These are phyloP conservation scores for Passalora sequoiae DNA, from an alignment of 2,329 filamentous ascomycete species.

Conservation along the genomic window DNA sequence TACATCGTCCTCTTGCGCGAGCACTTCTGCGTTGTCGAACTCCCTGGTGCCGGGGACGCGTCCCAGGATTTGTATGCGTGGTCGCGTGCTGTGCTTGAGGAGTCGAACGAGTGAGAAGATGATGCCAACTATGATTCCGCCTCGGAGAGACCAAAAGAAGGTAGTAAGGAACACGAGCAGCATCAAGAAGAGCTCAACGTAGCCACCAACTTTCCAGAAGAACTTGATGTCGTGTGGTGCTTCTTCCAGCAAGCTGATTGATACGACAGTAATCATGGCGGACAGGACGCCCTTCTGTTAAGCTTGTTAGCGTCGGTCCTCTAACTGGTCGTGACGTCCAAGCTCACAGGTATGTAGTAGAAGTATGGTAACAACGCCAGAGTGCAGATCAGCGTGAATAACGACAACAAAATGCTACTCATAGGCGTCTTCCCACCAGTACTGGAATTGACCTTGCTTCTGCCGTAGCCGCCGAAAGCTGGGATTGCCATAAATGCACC, in stretches of 20 bases:
- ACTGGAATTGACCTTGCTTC: conserved; percentile 89
- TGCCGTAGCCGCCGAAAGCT: conserved; percentile 90
- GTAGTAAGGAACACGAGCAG: conserved; percentile 82
- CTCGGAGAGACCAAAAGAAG: conserved; percentile 88
- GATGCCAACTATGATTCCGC: conserved; percentile 91
- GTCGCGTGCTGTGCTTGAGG: conserved; percentile 82
- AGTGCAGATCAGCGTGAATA: conserved; percentile 77
- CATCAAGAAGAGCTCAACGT: conserved; percentile 83
- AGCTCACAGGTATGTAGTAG: conserved; percentile 84
- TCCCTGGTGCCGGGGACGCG: conserved; percentile 72
- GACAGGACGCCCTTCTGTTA: conserved; percentile 82
- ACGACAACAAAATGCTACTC: conserved; percentile 79
- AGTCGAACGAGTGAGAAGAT: conserved; percentile 85
- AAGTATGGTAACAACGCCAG: conserved; percentile 83
- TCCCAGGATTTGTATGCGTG: conserved; percentile 92
- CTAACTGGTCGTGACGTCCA: neutral
- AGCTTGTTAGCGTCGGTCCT: neutral
- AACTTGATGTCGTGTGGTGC: conserved; percentile 87
- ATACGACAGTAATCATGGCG: conserved; percentile 91
- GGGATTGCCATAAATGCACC: conserved; percentile 89
- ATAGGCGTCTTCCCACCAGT: conserved; percentile 91
- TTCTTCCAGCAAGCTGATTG: conserved; percentile 91
- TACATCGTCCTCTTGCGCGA: conserved; percentile 40
- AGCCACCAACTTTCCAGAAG: conserved; percentile 79
- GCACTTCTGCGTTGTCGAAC: conserved; percentile 76